Evolutionary conservation across 345 rosid genomes (phyloP), one percentile per base, ranked within the genome.

Genomic region (Cardamine chenopodiifolia): DNA sequence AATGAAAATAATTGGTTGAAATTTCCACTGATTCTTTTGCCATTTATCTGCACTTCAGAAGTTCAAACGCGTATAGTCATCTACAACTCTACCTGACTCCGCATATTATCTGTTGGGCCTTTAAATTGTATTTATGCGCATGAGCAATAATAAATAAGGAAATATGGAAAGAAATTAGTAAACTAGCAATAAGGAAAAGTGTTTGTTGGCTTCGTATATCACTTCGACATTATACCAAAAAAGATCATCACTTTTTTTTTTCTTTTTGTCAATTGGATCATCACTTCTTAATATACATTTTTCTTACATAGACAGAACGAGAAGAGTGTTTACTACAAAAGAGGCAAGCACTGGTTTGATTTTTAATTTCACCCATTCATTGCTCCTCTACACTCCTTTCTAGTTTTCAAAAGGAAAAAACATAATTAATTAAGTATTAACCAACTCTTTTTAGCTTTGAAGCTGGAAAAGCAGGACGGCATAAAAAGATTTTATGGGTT

Each of bases 121-220:
- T 39, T 53, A 17, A 17, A 25, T 39, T 23, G 39, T 26, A 26
- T 47, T 37, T 34, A 9, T 37, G 25, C 59, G 26, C 35, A 31
- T 22, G 34, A 58, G 9, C 49, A 71, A 10, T 32, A 13, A 35
- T 15, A 17, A 35, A 25, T 19, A 7, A 28, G 10, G 20, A 72
- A 62, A 72, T 44, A 62, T 26, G 52, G 50, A 48, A 35, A 61
- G 1, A 49, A 23, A 49, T 48, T 70, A 60, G 48, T 35, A 49
- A 60, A 35, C 68, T 60, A 25, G 58, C 11, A 48, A 48, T 60
- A 71, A 48, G 50, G 20, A 58, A 70, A 48, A 71, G 60, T 72
- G 42, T 61, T 62, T 72, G 69, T 62, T 62, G 62, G 22, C 53
- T 52, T 72, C 54, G 40, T 11, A 26, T 39, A 42, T 31, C 23